phyloP scores from a whole-genome alignment of 371 early-diverging fungal species.

The Lichtheimia ramosa region DNA sequence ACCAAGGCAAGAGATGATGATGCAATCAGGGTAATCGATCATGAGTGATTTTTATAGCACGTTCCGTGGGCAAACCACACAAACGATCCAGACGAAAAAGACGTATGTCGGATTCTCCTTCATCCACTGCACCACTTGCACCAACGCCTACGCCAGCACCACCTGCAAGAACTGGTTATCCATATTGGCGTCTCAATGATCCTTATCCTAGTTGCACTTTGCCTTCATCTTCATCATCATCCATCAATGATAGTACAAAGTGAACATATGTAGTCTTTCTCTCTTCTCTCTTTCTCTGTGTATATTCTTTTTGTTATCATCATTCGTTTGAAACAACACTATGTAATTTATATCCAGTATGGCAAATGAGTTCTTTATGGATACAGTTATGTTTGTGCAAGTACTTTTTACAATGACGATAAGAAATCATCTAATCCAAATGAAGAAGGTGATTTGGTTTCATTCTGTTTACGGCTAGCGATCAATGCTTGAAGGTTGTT shows the following conservation, averaged over 20 bases:
- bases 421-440: slow-evolving; percentile 36
- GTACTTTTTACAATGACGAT: slow-evolving; percentile 25
- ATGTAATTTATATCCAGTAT: neutral
- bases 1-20: neutral
- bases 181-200: slow-evolving; percentile 10
- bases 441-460: neutral
- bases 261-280: no score
- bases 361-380: neutral
- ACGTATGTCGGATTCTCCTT: neutral
- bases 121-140: neutral
- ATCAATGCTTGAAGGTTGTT: slow-evolving; percentile 40
- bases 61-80: slow-evolving; percentile 1
- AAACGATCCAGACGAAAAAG: slow-evolving; percentile 5
- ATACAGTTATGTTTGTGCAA: neutral
- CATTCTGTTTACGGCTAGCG: slow-evolving; percentile 27
- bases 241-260: no score
- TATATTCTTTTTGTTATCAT: slow-evolving; percentile 3
- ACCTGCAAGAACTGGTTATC: slow-evolving; percentile 3
- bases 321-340: neutral
- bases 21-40: neutral
- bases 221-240: no score
- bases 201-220: no score
- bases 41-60: neutral
- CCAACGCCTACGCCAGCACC: neutral
- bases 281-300: neutral